Evolutionary conservation across 2,329 filamentous ascomycete species (phyloP).

Genomic region (Botrytis porri): DNA sequence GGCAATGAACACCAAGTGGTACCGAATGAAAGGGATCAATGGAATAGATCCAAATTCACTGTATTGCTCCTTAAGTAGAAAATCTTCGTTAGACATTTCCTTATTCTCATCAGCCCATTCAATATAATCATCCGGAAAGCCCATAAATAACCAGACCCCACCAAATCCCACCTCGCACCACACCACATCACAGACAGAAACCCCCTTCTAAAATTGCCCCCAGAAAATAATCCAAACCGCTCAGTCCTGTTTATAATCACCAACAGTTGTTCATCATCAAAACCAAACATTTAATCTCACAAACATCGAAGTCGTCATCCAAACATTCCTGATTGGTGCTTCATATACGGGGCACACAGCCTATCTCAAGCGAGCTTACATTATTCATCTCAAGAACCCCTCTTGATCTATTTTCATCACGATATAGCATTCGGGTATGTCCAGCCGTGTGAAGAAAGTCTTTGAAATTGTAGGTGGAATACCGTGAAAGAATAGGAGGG

Average conservation of each 20-base stretch:
- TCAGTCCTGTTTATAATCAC: neutral
- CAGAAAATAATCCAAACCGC: neutral
- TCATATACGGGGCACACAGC: neutral
- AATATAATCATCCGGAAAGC: neutral
- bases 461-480: neutral
- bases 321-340: neutral
- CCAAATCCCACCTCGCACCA: neutral
- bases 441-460: neutral
- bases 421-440: neutral
- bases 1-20: neutral
- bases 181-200: neutral
- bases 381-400: neutral
- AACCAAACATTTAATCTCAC: neutral
- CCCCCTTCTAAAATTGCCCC: neutral
- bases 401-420: slow-evolving; percentile 1
- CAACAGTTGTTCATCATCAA: no score
- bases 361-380: slow-evolving; percentile 3
- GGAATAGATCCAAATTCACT: neutral
- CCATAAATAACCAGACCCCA: neutral
- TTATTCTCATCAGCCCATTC: no score
- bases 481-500: no score
- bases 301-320: neutral
- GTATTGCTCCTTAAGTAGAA: neutral
- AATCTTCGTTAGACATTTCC: neutral
- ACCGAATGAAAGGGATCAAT: neutral